phyloP scores from a whole-genome alignment of 352 stramenopile genomes.

The Discostella stelligera region DNA sequence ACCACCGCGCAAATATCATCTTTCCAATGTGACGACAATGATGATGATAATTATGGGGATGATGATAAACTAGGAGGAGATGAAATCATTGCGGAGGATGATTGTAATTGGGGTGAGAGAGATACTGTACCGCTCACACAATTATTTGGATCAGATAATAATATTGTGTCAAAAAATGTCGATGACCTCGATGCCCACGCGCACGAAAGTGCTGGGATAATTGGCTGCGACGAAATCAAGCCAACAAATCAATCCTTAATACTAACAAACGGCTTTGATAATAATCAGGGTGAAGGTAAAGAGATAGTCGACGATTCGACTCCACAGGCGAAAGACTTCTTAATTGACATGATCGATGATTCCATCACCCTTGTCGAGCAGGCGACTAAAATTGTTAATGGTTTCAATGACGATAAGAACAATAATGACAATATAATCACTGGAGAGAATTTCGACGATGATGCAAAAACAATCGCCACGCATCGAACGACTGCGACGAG shows the following conservation, averaged over 20 bases:
- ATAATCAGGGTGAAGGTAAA: slow-evolving; percentile 2
- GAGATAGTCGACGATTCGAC: slow-evolving; percentile 40
- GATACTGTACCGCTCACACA: no score
- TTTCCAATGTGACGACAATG: background rate
- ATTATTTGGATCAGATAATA: no score
- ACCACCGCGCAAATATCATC: background rate
- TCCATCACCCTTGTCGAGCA: slow-evolving; percentile 24
- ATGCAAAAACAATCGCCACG: slow-evolving; percentile 37
- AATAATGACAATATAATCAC: slow-evolving; percentile 9
- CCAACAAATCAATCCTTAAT: background rate
- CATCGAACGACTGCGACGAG: slow-evolving; percentile 33
- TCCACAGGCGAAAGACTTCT: slow-evolving; percentile 49
- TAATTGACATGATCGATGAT: slow-evolving; percentile 29
- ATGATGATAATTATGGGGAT: background rate
- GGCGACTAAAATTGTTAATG: slow-evolving; percentile 40
- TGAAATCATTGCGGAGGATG: background rate
- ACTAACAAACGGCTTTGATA: background rate
- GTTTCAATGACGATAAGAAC: slow-evolving; percentile 40
- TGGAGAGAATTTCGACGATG: slow-evolving; percentile 5
- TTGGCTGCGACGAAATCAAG: background rate
- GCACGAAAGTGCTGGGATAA: background rate
- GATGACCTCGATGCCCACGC: background rate
- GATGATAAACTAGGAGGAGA: background rate
- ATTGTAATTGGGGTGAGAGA: no score
- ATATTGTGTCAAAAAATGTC: slow-evolving; percentile 5